Conservation (phyloP, 345 rosid species). For the Hevea brasiliensis region DNA sequence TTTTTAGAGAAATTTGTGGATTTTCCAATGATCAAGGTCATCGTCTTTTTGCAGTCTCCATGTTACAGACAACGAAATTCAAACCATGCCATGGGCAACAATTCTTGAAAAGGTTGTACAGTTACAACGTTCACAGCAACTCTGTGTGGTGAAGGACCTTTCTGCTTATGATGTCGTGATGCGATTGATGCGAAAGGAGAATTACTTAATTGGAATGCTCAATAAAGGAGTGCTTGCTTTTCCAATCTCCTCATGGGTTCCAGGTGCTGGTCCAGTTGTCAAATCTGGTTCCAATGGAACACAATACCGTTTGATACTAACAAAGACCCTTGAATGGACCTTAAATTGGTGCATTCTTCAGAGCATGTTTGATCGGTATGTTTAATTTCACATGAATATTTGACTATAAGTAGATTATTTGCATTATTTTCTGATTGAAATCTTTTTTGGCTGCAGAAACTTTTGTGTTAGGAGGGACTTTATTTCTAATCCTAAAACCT, state of each 20-base stretch:
- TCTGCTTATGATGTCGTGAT: slow-evolving; percentile 91
- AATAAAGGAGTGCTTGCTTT: slow-evolving; percentile 95
- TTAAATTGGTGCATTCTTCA: slow-evolving; percentile 98
- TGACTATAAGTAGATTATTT: neutral
- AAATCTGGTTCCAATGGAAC: slow-evolving; percentile 52
- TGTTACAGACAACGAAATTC: slow-evolving; percentile 88
- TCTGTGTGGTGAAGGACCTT: slow-evolving; percentile 94
- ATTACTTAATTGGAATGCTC: slow-evolving; percentile 96
- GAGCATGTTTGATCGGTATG: slow-evolving; percentile 98
- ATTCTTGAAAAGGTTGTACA: slow-evolving; percentile 87
- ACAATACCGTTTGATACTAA: slow-evolving; percentile 58
- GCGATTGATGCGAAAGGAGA: slow-evolving; percentile 99
- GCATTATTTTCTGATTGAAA: slow-evolving; percentile 35
- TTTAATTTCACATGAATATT: slow-evolving; percentile 11
- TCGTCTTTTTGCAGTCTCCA: slow-evolving; percentile 66
- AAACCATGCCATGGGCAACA: slow-evolving; percentile 91
- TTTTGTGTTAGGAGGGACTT: slow-evolving; percentile 87
- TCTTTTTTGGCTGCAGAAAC: slow-evolving; percentile 59
- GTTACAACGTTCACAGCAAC: slow-evolving; percentile 71
- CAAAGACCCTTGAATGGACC: slow-evolving; percentile 98
- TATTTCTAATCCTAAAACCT: slow-evolving; percentile 68
- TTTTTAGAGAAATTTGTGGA: neutral
- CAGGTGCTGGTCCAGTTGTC: slow-evolving; percentile 89
- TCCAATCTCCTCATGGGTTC: slow-evolving; percentile 80
- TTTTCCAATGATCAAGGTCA: neutral